Evolutionary conservation across 176 grass and related monocot genomes (phyloP).

Genomic region (Phoenix roebelenii): DNA sequence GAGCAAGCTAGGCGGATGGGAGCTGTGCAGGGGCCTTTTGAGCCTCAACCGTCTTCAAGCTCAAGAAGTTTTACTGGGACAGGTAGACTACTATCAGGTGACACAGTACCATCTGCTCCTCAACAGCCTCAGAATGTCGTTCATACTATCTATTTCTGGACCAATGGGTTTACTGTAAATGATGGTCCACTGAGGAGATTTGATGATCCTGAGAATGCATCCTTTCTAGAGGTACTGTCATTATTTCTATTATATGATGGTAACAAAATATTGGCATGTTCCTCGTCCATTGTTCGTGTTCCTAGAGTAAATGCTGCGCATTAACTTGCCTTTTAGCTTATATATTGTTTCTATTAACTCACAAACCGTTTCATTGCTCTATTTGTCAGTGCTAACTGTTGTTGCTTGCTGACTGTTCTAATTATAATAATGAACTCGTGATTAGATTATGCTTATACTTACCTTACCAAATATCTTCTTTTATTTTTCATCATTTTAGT

Average conservation of each 20-base stretch:
- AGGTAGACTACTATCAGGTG: slow-evolving; percentile 12
- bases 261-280: too few relatives aligned
- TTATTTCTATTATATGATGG: background rate
- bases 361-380: too few relatives aligned
- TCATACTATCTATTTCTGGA: slow-evolving; percentile 18
- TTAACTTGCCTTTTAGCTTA: too few relatives aligned
- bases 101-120: slow-evolving; percentile 1
- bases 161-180: slow-evolving; percentile 17
- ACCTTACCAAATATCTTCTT: too few relatives aligned
- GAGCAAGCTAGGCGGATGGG: slow-evolving; percentile 13
- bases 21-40: slow-evolving; percentile 8
- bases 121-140: slow-evolving; percentile 9
- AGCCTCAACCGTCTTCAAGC: slow-evolving; percentile 11
- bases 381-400: too few relatives aligned
- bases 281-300: too few relatives aligned
- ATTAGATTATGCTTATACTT: too few relatives aligned
- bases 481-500: too few relatives aligned
- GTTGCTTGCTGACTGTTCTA: too few relatives aligned
- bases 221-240: slow-evolving; percentile 4
- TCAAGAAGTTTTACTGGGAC: slow-evolving; percentile 19
- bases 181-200: slow-evolving; percentile 20
- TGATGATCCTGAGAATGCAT: slow-evolving; percentile 20
- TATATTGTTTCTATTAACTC: too few relatives aligned
- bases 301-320: too few relatives aligned
- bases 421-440: too few relatives aligned